Evolutionary conservation across 2,329 filamentous ascomycete species (phyloP).

Genomic region (Clonostachys rosea): DNA sequence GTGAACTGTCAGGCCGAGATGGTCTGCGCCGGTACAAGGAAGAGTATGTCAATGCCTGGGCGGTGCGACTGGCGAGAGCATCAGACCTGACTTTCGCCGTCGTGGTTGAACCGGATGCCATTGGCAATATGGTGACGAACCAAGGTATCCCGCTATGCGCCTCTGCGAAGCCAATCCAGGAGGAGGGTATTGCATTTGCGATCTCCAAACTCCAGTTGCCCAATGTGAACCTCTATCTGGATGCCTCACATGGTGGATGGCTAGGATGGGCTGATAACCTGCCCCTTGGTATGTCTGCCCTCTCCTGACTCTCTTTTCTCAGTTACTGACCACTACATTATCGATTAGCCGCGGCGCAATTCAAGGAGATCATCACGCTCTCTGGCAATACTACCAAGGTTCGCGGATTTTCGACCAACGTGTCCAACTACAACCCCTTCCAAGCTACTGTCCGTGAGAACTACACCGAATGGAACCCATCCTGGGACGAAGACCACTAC

Average conservation of each 20-base stretch:
- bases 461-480: slow-evolving; percentile 28
- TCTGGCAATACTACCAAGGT: slow-evolving; percentile 17
- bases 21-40: slow-evolving; percentile 29
- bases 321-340: neutral
- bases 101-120: slow-evolving; percentile 34
- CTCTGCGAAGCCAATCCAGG: slow-evolving; percentile 24
- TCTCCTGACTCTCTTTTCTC: neutral
- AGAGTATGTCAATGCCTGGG: slow-evolving; percentile 27
- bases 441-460: slow-evolving; percentile 25
- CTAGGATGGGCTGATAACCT: slow-evolving; percentile 34
- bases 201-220: slow-evolving; percentile 27
- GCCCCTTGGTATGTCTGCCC: slow-evolving; percentile 16
- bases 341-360: slow-evolving; percentile 23
- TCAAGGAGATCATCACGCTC: slow-evolving; percentile 24
- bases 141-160: slow-evolving; percentile 23
- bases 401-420: slow-evolving; percentile 35
- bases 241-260: slow-evolving; percentile 37
- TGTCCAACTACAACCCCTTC: slow-evolving; percentile 30
- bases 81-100: slow-evolving; percentile 29
- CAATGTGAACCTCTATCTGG: slow-evolving; percentile 32
- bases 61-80: slow-evolving; percentile 20
- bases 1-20: slow-evolving; percentile 25
- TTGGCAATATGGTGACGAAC: slow-evolving; percentile 33
- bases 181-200: slow-evolving; percentile 32
- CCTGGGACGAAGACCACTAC: slow-evolving; percentile 31